These are phyloP conservation scores for Paecilomyces formosus DNA, from an alignment of 2,329 filamentous ascomycete genomes.

Conservation along the genomic window DNA sequence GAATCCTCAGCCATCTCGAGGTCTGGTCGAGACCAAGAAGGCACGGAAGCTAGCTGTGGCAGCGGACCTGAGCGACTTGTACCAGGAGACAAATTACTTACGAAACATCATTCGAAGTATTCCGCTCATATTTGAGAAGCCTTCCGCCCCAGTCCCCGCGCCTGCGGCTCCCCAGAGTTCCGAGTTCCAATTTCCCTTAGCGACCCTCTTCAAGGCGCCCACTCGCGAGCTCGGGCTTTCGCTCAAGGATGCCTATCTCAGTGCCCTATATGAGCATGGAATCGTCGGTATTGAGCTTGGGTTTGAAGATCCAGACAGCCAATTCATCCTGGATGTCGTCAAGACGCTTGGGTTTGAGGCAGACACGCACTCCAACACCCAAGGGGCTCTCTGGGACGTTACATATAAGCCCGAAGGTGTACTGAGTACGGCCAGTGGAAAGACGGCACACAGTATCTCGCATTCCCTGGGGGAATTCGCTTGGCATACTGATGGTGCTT, in stretches of 20 bases:
- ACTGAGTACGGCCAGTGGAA: slow-evolving; percentile 1
- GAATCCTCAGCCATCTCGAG: neutral
- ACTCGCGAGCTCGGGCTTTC: slow-evolving; percentile 3
- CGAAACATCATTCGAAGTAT: neutral
- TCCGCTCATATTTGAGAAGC: neutral
- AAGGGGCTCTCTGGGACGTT: slow-evolving; percentile 6
- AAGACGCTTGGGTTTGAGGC: slow-evolving; percentile 1
- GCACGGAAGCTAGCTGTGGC: neutral
- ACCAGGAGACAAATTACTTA: neutral
- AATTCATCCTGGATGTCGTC: slow-evolving; percentile 6
- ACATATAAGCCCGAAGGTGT: slow-evolving; percentile 2
- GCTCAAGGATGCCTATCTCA: slow-evolving; percentile 2
- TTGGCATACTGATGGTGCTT: slow-evolving; percentile 5
- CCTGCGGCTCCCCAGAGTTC: neutral
- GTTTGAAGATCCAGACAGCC: slow-evolving; percentile 1
- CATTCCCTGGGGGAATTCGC: slow-evolving; percentile 5
- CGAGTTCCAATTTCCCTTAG: slow-evolving; percentile 4
- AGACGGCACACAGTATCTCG: slow-evolving; percentile 3
- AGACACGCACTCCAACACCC: slow-evolving; percentile 5
- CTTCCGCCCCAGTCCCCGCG: neutral
- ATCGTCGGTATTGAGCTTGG: slow-evolving; percentile 4
- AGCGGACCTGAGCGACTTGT: neutral
- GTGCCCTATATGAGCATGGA: slow-evolving; percentile 2
- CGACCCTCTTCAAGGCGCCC: slow-evolving; percentile 4
- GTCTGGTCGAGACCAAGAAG: neutral